Percentiles rank a stretch among this genome's conserved stretches.
These are phyloP conservation scores for Chamaecyparis obtusa DNA, from an alignment of 75 land plant genomes.

Conservation along the genomic window DNA sequence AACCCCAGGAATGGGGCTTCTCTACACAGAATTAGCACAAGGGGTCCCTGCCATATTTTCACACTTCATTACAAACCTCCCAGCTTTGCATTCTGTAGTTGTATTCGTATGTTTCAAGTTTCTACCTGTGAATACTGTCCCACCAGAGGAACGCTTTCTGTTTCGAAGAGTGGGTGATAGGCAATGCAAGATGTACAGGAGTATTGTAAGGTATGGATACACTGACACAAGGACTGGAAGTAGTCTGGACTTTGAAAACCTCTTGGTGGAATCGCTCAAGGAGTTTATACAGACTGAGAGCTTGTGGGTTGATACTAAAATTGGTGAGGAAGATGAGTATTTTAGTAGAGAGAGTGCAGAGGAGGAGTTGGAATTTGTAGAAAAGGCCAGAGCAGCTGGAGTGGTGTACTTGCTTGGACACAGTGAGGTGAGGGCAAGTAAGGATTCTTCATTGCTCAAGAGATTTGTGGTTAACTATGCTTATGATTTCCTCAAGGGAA, in stretches of 20 bases:
- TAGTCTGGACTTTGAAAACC: slow-evolving; percentile 33
- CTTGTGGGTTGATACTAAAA: neutral
- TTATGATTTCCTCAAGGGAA: slow-evolving; percentile 43
- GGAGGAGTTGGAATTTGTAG: neutral
- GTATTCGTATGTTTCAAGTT: slow-evolving; percentile 59
- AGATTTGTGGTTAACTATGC: slow-evolving; percentile 44
- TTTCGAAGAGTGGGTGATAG: slow-evolving; percentile 48
- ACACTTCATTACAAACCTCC: slow-evolving; percentile 48
- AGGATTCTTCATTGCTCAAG: slow-evolving; percentile 30
- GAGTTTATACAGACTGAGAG: slow-evolving; percentile 27
- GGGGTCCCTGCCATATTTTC: slow-evolving; percentile 68
- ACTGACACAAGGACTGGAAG: slow-evolving; percentile 28
- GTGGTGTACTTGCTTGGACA: slow-evolving; percentile 47
- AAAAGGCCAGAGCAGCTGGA: neutral
- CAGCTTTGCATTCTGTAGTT: slow-evolving; percentile 55
- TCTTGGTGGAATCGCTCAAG: slow-evolving; percentile 38
- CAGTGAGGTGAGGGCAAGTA: slow-evolving; percentile 41
- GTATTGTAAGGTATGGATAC: slow-evolving; percentile 68
- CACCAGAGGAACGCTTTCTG: slow-evolving; percentile 46
- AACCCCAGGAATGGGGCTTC: slow-evolving; percentile 52
- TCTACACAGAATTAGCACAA: slow-evolving; percentile 65
- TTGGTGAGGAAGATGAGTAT: neutral
- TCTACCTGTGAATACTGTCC: slow-evolving; percentile 51
- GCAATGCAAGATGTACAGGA: slow-evolving; percentile 43
- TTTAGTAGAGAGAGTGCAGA: neutral